These are phyloP conservation scores for Teratosphaeriaceae sp. DNA, from an alignment of 2,329 filamentous ascomycete genomes.

Conservation along the genomic window DNA sequence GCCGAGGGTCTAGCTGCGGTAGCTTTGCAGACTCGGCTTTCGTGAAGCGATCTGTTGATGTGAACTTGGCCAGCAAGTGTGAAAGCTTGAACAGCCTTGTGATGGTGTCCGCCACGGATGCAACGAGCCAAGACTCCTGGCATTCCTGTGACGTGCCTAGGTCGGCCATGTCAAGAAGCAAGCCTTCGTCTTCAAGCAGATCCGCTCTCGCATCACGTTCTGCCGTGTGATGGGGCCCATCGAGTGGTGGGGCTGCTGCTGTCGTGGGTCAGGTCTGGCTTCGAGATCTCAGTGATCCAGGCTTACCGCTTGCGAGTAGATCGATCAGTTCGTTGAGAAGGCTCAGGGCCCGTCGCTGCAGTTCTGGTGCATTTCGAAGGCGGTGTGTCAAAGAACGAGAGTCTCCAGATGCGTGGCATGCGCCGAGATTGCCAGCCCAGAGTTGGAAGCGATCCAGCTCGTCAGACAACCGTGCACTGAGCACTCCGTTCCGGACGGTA, in stretches of 20 bases:
- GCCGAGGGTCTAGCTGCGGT: too few relatives aligned
- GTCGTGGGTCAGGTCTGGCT: too few relatives aligned
- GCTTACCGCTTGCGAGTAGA: too few relatives aligned
- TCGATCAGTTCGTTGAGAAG: background rate
- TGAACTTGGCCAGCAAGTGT: background rate
- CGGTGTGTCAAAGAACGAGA: background rate
- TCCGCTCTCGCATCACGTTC: too few relatives aligned
- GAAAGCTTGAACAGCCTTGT: conserved; percentile 6
- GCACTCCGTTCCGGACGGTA: background rate
- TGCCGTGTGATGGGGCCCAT: too few relatives aligned
- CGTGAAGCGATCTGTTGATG: background rate
- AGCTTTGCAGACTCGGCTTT: too few relatives aligned
- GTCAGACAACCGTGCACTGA: background rate
- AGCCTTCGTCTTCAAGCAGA: too few relatives aligned
- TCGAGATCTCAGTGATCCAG: too few relatives aligned
- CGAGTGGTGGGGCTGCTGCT: too few relatives aligned
- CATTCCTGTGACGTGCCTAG: background rate
- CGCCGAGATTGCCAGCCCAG: conserved; percentile 26
- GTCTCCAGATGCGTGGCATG: conserved; percentile 11
- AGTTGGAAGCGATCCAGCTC: conserved; percentile 12
- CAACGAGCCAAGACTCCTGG: background rate
- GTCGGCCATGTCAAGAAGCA: too few relatives aligned
- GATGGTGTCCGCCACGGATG: conserved; percentile 3
- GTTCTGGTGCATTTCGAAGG: background rate
- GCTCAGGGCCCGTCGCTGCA: background rate